These are phyloP conservation scores for Corylus heterophylla DNA, from an alignment of 306 rosid species.

Conservation along the genomic window DNA sequence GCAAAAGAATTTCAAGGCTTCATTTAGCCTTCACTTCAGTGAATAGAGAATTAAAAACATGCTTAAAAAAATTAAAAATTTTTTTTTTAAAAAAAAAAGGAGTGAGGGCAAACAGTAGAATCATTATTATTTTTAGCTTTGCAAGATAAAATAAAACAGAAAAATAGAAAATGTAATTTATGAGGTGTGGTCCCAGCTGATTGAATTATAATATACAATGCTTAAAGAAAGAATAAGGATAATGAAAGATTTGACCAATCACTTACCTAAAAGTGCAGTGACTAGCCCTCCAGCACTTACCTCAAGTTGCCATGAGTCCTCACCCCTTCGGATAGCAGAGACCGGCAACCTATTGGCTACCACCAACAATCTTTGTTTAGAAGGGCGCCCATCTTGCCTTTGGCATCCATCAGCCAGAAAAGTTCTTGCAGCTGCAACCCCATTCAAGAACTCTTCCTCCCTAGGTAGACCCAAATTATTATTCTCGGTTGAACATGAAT, in stretches of 20 bases:
- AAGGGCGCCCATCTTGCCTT: conserved; percentile 55
- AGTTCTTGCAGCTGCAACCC: conserved; percentile 28
- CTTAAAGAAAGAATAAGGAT: conserved; percentile 15
- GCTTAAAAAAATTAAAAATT: background rate
- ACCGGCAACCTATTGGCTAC: conserved; percentile 95
- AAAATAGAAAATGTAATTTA: background rate
- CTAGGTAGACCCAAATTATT: conserved; percentile 30
- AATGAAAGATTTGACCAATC: conserved; percentile 26
- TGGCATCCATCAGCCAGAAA: conserved; percentile 41
- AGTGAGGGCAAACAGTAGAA: background rate
- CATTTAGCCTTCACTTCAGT: conserved; percentile 25
- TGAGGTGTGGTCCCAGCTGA: background rate
- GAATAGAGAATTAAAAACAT: conserved; percentile 13
- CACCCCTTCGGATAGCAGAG: conserved; percentile 83
- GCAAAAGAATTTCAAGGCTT: conserved; percentile 42
- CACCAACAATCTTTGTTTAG: conserved; percentile 76
- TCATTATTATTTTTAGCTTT: conserved; percentile 18
- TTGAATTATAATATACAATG: conserved; percentile 15
- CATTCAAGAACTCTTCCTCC: conserved; percentile 62
- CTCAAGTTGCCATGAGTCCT: conserved; percentile 83
- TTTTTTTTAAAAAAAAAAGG: background rate
- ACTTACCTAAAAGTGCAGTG: conserved; percentile 92
- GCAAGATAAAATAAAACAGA: background rate
- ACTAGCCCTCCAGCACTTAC: conserved; percentile 92
- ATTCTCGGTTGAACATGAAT: conserved; percentile 31